Percentiles rank a stretch among this genome's conserved stretches.
phyloP scores from a whole-genome alignment of 2,329 filamentous ascomycete genomes.

The Metarhizium robertsii region DNA sequence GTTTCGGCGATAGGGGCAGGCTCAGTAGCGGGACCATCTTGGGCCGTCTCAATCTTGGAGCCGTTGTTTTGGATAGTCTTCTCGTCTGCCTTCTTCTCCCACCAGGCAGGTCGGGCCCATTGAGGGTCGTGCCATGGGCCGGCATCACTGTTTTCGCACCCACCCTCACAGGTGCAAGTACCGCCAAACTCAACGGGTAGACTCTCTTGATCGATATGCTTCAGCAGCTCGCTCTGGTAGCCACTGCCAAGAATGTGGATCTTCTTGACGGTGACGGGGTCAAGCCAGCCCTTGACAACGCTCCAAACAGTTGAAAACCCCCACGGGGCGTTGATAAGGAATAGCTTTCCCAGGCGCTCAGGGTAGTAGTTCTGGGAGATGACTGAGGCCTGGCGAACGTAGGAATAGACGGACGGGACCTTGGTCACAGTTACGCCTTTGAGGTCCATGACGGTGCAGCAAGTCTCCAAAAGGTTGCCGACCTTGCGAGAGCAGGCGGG shows the following conservation, averaged over 20 bases:
- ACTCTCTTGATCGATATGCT: slow-evolving; percentile 82
- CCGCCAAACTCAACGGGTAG: slow-evolving; percentile 82
- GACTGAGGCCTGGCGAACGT: slow-evolving; percentile 73
- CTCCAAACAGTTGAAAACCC: slow-evolving; percentile 81
- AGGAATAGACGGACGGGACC: slow-evolving; percentile 76
- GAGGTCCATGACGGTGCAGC: slow-evolving; percentile 96
- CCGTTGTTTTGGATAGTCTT: slow-evolving; percentile 30
- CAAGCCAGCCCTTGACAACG: slow-evolving; percentile 86
- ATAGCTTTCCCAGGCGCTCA: slow-evolving; percentile 89
- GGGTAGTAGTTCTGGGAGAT: slow-evolving; percentile 99
- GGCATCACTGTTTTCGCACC: slow-evolving; percentile 78
- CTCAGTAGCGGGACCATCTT: slow-evolving; percentile 19
- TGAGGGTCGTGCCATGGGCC: slow-evolving; percentile 74
- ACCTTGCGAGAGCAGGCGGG: slow-evolving; percentile 92
- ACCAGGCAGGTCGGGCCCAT: slow-evolving; percentile 58
- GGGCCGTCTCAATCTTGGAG: slow-evolving; percentile 25
- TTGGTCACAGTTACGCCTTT: slow-evolving; percentile 84
- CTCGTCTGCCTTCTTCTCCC: slow-evolving; percentile 39
- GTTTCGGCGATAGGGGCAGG: slow-evolving; percentile 21
- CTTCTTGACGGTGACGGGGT: slow-evolving; percentile 93
- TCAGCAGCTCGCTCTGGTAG: slow-evolving; percentile 77
- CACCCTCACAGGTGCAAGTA: slow-evolving; percentile 68
- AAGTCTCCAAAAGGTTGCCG: slow-evolving; percentile 86
- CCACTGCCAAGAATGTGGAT: slow-evolving; percentile 78
- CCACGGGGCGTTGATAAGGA: slow-evolving; percentile 97